phyloP scores from a whole-genome alignment of 176 grass and related monocot genomes.

The Panicum miliaceum region DNA sequence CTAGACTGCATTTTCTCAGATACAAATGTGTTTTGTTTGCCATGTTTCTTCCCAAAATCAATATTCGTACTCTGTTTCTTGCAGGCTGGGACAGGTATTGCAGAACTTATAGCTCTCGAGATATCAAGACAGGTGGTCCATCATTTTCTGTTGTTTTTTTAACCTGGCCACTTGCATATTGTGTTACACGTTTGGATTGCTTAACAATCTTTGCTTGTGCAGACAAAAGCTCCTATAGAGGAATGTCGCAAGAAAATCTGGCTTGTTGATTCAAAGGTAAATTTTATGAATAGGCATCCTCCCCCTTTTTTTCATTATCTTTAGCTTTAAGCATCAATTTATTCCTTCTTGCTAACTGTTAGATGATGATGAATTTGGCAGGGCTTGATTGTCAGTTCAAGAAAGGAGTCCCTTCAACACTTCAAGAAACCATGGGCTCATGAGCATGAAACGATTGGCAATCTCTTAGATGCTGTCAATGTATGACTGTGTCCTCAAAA shows the following conservation, averaged over 20 bases:
- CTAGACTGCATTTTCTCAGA: background rate
- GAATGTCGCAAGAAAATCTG: constrained; percentile 90
- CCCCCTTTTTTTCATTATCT: constrained; percentile 24
- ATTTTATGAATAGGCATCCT: background rate
- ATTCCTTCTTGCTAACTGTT: constrained; percentile 45
- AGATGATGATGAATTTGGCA: constrained; percentile 47
- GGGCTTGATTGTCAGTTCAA: constrained; percentile 83
- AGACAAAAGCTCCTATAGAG: constrained; percentile 81
- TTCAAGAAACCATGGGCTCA: constrained; percentile 99
- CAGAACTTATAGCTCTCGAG: constrained; percentile 94
- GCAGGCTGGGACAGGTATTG: constrained; percentile 94
- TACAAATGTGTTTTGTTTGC: background rate
- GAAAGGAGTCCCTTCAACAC: constrained; percentile 89
- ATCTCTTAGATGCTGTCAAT: constrained; percentile 81
- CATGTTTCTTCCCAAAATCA: constrained; percentile 23
- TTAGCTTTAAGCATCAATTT: background rate
- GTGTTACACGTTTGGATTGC: constrained; percentile 8
- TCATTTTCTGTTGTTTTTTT: constrained; percentile 8
- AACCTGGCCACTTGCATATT: constrained; percentile 1
- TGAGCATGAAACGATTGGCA: constrained; percentile 67
- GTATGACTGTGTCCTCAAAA: constrained; percentile 42
- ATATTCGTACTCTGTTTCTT: constrained; percentile 37
- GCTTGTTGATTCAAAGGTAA: constrained; percentile 98
- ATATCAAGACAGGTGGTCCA: constrained; percentile 87
- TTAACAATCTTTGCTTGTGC: constrained; percentile 35